phyloP scores from a whole-genome alignment of 768 basidiomycete genomes.

The Termitomyces sp. region DNA sequence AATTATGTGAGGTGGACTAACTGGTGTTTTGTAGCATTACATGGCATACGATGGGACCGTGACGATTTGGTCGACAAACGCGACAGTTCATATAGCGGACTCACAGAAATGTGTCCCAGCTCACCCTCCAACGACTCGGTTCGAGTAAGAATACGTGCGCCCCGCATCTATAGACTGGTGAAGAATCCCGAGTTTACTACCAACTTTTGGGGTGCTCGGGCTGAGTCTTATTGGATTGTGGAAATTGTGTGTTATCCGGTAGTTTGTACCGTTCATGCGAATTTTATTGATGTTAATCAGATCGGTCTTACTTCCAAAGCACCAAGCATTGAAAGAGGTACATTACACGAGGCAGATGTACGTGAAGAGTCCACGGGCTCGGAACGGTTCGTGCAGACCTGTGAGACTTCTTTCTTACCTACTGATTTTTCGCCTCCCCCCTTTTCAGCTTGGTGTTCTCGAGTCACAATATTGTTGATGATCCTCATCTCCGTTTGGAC shows the following conservation, averaged over 20 bases:
- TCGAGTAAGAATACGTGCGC: too few species aligned
- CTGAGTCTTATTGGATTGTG: conserved; percentile 41
- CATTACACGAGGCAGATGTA: conserved; percentile 31
- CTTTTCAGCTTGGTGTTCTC: conserved; percentile 36
- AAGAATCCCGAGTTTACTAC: too few species aligned
- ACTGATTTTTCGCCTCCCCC: background rate
- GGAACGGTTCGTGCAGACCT: conserved; percentile 32
- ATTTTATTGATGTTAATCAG: conserved; percentile 16
- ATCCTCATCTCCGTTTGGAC: conserved; percentile 40
- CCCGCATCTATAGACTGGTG: too few species aligned
- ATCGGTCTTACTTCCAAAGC: conserved; percentile 38
- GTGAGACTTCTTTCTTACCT: background rate
- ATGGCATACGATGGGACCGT: conserved; percentile 76
- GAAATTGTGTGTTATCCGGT: conserved; percentile 41
- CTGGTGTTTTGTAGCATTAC: conserved; percentile 40
- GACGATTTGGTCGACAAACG: conserved; percentile 55
- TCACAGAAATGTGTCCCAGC: conserved; percentile 65
- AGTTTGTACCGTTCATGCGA: background rate
- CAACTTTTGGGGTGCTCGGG: too few species aligned
- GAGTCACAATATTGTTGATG: conserved; percentile 35
- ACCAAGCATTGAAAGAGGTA: conserved; percentile 18
- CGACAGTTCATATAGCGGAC: conserved; percentile 71
- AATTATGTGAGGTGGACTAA: background rate
- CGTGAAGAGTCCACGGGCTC: conserved; percentile 40
- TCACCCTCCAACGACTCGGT: conserved; percentile 29